Evolutionary conservation across 192 early-diverging fungal species (phyloP).

Genomic region (Coemansia sp.): DNA sequence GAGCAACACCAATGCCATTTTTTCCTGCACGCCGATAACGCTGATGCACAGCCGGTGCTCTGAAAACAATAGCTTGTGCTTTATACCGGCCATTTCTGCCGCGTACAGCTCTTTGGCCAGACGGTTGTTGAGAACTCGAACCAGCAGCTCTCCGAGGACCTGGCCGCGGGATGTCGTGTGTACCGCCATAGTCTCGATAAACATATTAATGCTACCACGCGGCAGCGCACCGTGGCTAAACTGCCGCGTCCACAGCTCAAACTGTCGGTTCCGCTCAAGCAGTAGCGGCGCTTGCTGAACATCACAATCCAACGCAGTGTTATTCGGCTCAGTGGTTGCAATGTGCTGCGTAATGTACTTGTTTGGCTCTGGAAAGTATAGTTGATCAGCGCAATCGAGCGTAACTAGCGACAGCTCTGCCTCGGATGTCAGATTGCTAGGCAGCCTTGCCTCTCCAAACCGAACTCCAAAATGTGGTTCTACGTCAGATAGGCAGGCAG

Average conservation of each 20-base stretch:
- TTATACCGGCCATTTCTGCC: not conserved
- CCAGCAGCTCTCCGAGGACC: not conserved
- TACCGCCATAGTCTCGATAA: slow-evolving; percentile 1
- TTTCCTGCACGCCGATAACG: slow-evolving; percentile 2
- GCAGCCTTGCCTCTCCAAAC: slow-evolving; percentile 54
- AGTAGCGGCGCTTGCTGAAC: slow-evolving; percentile 10
- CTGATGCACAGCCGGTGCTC: slow-evolving; percentile 5
- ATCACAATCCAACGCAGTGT: not conserved
- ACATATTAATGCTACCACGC: slow-evolving; percentile 6
- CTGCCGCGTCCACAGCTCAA: slow-evolving; percentile 13
- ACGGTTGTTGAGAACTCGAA: not conserved
- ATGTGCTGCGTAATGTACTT: not conserved
- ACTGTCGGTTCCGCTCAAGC: not conserved
- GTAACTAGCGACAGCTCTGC: not conserved
- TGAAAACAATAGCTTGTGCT: not conserved
- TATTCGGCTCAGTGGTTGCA: not conserved
- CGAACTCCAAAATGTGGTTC: slow-evolving; percentile 77
- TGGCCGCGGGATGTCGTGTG: not conserved
- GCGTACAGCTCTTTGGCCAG: not conserved
- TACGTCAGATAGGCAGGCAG: slow-evolving; percentile 1
- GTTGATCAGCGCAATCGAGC: not conserved
- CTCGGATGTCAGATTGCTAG: not conserved
- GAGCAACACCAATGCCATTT: not conserved
- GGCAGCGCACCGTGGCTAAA: not conserved
- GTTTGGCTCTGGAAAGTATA: slow-evolving; percentile 4